These are phyloP conservation scores for Bolboschoenoplectus hybrid DNA, from an alignment of 202 grass and related monocot species.

Conservation along the genomic window DNA sequence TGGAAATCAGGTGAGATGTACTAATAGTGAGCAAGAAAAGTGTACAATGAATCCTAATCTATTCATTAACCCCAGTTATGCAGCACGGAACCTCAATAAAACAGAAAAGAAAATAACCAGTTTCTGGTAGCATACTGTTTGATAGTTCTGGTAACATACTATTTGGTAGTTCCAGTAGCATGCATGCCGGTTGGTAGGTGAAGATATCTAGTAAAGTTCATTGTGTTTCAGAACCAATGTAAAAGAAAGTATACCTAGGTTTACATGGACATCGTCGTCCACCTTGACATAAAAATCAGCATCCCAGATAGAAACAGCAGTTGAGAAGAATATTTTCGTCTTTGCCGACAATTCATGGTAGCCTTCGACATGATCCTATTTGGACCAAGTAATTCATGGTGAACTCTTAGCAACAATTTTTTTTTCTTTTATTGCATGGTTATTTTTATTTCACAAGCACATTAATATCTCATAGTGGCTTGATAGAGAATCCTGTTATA, in stretches of 20 bases:
- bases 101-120: background rate
- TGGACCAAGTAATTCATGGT: background rate
- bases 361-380: constrained; percentile 95
- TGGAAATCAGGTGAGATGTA: background rate
- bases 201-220: background rate
- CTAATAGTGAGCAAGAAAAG: background rate
- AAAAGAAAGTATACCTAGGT: constrained; percentile 63
- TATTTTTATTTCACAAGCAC: background rate
- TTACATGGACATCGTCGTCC: constrained; percentile 98
- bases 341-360: constrained; percentile 98
- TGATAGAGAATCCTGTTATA: background rate
- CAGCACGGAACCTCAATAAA: background rate
- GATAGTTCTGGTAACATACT: background rate
- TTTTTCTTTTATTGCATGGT: background rate
- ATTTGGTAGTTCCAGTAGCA: background rate
- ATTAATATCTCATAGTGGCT: background rate
- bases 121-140: background rate
- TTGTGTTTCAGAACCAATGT: background rate
- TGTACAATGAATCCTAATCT: background rate
- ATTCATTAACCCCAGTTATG: background rate
- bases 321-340: constrained; percentile 97
- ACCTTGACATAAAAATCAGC: constrained; percentile 99
- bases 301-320: constrained; percentile 87
- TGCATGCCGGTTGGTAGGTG: background rate
- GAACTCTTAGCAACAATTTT: background rate